Evolutionary conservation across 345 rosid species (phyloP).

Genomic region (Limnanthes douglasii): DNA sequence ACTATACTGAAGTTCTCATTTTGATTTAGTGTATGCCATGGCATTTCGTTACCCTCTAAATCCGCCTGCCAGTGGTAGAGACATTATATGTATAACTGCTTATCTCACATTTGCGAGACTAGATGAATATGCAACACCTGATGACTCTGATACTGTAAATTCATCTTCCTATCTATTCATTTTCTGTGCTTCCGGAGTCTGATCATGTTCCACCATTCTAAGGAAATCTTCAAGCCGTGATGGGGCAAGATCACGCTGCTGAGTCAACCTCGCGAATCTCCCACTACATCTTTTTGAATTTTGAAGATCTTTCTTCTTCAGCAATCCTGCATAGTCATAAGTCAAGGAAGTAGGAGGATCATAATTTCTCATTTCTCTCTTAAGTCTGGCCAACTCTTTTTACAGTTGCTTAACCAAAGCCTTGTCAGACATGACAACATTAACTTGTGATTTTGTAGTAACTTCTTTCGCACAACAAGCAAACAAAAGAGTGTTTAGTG

Average conservation of each 20-base stretch:
- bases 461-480: conserved; percentile 80
- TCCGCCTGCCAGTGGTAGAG: too few species aligned
- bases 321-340: too few species aligned
- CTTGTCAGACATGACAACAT: too few species aligned
- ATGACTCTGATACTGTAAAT: conserved; percentile 36
- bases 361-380: conserved; percentile 52
- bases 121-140: conserved; percentile 17
- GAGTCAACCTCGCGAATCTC: conserved; percentile 46
- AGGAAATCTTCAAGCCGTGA: conserved; percentile 49
- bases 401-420: too few species aligned
- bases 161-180: conserved; percentile 38
- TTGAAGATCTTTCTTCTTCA: conserved; percentile 53
- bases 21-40: too few species aligned
- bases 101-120: too few species aligned
- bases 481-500: conserved; percentile 70
- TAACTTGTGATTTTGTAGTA: conserved; percentile 65
- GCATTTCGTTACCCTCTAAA: conserved; percentile 28
- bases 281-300: conserved; percentile 70
- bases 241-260: conserved; percentile 58
- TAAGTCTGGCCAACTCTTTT: too few species aligned
- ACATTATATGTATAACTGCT: conserved; percentile 21
- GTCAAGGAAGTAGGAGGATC: too few species aligned
- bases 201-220: conserved; percentile 26
- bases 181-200: conserved; percentile 17
- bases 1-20: too few species aligned